Conservation (phyloP, 306 rosid species). For the Sicyos baderoa region DNA sequence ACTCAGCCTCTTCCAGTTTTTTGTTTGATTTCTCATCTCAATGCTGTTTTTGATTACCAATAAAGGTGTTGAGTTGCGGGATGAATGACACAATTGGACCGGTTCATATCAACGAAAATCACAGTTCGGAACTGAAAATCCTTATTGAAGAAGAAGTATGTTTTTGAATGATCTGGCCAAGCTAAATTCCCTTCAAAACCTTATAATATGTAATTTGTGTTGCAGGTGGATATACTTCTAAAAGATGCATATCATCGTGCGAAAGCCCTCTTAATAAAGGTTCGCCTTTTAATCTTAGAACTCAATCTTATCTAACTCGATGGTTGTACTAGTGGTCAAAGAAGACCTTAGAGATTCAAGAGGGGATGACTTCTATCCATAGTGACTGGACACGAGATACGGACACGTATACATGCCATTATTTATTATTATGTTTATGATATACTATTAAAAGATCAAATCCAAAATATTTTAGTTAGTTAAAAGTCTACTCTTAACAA, state of each 20-base stretch:
- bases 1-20: no score
- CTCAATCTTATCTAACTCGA: not conserved
- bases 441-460: no score
- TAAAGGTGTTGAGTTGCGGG: constrained; percentile 82
- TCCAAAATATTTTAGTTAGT: no score
- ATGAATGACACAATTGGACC: constrained; percentile 96
- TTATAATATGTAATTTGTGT: constrained; percentile 22
- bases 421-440: no score
- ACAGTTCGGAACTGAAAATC: constrained; percentile 88
- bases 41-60: constrained; percentile 15
- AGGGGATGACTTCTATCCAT: no score
- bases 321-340: no score
- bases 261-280: constrained; percentile 78
- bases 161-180: not conserved
- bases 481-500: no score
- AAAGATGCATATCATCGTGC: constrained; percentile 97
- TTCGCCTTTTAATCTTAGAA: constrained; percentile 20
- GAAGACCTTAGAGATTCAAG: no score
- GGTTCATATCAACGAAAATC: constrained; percentile 80
- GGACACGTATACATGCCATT: no score
- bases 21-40: constrained; percentile 9
- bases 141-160: constrained; percentile 92
- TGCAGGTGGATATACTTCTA: constrained; percentile 83
- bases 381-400: no score
- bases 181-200: not conserved